Evolutionary conservation across 805 yeast genomes (phyloP), one percentile per base, ranked within the genome.

Genomic region (Pichia insulana): DNA sequence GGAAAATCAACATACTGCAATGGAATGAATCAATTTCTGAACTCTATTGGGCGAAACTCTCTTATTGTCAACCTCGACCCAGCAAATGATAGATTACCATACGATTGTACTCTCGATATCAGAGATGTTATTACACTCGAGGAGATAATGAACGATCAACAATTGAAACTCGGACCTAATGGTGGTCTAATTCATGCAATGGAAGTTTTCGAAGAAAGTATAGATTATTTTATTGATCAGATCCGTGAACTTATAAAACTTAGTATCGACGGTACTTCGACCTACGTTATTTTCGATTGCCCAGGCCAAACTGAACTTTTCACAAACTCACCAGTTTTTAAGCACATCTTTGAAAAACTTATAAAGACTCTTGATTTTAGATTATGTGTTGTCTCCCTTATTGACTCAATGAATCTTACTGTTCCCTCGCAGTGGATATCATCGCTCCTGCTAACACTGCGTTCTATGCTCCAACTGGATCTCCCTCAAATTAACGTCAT

Each of bases 281-380:
- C 80, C 32, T 87, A 87, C 50, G 59, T 87, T 11, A 67, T 87
- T 4, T 84, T 87, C 63, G 96, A 87, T 60, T 85, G 95, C 56
- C 96, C 97, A 1, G 98, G 98, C 1, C 98, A 92, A 59, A 92
- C 88, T 1, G 99, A 92, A 59, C 71, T 92, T 13, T 92, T 85
- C 63, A 92, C 99, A 3, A 94, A 85, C 56, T 95, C 86, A 54
- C 73, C 80, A 1, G 79, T 96, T 0, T 64, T 94, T 34, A 71
- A 70, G 34, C 68, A 68, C 40, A 81, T 92, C 5, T 85, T 89
- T 61, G 72, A 73, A 47, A 69, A 59, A 37, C 64, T 92, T 36
- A 80, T 77, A 45, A 77, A 77, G 39, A 71, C 73, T 50, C 59
- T 80, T 15, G 88, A 79, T 47, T 71, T 86, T 52, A 68, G 97